These are phyloP conservation scores for Tylopilus sp. DNA, from an alignment of 1,284 basidiomycete genomes.

Conservation along the genomic window DNA sequence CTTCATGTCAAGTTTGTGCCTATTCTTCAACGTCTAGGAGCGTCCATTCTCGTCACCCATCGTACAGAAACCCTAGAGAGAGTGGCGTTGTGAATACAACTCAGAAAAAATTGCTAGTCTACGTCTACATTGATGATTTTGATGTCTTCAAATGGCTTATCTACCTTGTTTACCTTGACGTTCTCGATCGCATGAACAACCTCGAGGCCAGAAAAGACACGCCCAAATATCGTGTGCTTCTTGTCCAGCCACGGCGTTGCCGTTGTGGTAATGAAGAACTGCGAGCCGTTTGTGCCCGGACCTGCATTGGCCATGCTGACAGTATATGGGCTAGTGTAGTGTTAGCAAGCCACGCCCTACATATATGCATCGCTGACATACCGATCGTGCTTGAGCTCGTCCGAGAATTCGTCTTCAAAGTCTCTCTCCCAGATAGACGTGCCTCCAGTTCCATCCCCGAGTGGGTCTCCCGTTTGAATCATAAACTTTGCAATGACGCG, in stretches of 20 bases:
- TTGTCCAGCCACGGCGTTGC: constrained; percentile 95
- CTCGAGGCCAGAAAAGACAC: constrained; percentile 77
- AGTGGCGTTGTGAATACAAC: constrained; percentile 36
- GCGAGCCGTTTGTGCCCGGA: constrained; percentile 88
- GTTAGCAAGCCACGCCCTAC: constrained; percentile 8
- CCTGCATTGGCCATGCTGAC: constrained; percentile 99
- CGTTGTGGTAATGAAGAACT: constrained; percentile 98
- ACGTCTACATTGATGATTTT: constrained; percentile 79
- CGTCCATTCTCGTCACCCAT: constrained; percentile 26
- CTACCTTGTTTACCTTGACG: constrained; percentile 74
- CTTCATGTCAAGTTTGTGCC: constrained; percentile 23
- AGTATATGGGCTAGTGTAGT: constrained; percentile 75
- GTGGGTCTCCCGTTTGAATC: constrained; percentile 97
- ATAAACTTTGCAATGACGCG: constrained; percentile 99
- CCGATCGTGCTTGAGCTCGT: constrained; percentile 88
- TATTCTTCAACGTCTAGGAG: constrained; percentile 17
- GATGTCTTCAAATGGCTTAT: constrained; percentile 89
- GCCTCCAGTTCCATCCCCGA: constrained; percentile 98
- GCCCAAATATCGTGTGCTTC: constrained; percentile 93
- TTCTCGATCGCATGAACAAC: constrained; percentile 85
- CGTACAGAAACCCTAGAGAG: constrained; percentile 36
- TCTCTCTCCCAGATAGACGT: constrained; percentile 91
- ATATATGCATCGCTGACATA: constrained; percentile 34
- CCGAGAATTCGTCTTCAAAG: constrained; percentile 95
- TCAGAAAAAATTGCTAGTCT: constrained; percentile 39